Evolutionary conservation across 306 rosid species (phyloP).

Genomic region (peach (Prunus persica)): Prunus_persica_NCBIv2 NC_034014.1:20521001-20521500

Average conservation of each 20-base stretch:
- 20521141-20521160: slow-evolving; percentile 25
- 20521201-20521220: not conserved
- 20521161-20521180: slow-evolving; percentile 23
- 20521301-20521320: slow-evolving; percentile 6
- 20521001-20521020: not conserved
- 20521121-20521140: slow-evolving; percentile 30
- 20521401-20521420: slow-evolving; percentile 18
- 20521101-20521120: slow-evolving; percentile 18
- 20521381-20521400: not conserved
- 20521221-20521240: slow-evolving; percentile 17
- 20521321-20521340: not conserved
- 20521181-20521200: slow-evolving; percentile 18
- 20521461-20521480: too few relatives aligned
- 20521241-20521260: not conserved
- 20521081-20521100: slow-evolving; percentile 15
- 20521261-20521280: not conserved
- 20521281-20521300: not conserved
- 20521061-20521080: slow-evolving; percentile 2
- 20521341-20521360: not conserved
- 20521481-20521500: too few relatives aligned
- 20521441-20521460: too few relatives aligned
- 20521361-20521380: slow-evolving; percentile 17
- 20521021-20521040: too few relatives aligned
- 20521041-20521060: too few relatives aligned
- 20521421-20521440: slow-evolving; percentile 10